These are phyloP conservation scores for Gastrolobium villosum DNA, from an alignment of 306 rosid genomes.

Conservation along the genomic window DNA sequence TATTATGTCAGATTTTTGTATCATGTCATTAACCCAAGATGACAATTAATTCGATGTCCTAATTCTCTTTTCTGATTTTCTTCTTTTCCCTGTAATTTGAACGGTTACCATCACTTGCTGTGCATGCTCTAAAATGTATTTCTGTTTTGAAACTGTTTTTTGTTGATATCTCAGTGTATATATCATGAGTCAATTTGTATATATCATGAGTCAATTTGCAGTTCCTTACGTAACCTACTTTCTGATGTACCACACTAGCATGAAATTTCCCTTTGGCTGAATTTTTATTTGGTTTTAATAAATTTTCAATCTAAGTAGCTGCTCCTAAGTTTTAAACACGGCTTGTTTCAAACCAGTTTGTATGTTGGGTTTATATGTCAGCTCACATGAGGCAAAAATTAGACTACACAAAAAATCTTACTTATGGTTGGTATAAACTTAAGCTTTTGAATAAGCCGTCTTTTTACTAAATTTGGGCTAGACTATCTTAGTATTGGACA, in stretches of 20 bases:
- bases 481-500: background rate
- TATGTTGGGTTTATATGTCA: too few relatives aligned
- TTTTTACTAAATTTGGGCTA: background rate
- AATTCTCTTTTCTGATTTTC: background rate
- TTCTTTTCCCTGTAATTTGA: background rate
- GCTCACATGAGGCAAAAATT: background rate
- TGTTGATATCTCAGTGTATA: background rate
- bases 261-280: background rate
- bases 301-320: background rate
- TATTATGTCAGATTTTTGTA: too few relatives aligned
- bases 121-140: background rate
- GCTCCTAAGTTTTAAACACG: too few relatives aligned
- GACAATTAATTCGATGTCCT: background rate
- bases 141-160: background rate
- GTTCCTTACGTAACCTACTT: background rate
- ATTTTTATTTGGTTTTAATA: background rate
- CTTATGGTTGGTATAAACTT: background rate
- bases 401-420: background rate
- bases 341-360: too few relatives aligned
- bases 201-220: background rate
- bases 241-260: background rate
- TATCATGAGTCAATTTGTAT: background rate
- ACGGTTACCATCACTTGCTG: background rate
- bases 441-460: background rate
- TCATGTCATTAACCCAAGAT: background rate